phyloP scores from a whole-genome alignment of 345 rosid genomes.

The Raphanus sativus region DNA sequence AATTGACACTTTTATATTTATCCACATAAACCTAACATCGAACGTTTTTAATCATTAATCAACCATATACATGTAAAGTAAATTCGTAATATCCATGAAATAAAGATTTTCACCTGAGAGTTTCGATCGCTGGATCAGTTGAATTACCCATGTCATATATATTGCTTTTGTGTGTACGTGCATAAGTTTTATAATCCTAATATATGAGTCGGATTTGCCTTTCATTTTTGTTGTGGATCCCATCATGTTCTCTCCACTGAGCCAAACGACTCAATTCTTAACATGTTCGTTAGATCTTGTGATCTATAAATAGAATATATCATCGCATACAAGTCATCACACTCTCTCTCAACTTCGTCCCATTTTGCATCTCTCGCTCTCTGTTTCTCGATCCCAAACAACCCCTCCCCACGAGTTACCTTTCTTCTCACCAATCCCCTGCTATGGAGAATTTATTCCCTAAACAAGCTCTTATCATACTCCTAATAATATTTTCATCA shows the following conservation, averaged over 20 bases:
- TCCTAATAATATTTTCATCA: slow-evolving; percentile 32
- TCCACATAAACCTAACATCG: slow-evolving; percentile 10
- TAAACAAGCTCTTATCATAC: slow-evolving; percentile 28
- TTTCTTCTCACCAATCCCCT: neutral
- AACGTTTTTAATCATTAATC: neutral
- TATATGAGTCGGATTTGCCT: slow-evolving; percentile 6
- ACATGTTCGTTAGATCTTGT: neutral
- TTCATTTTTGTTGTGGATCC: slow-evolving; percentile 26
- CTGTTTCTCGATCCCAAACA: neutral
- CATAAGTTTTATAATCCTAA: slow-evolving; percentile 21
- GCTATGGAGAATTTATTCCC: slow-evolving; percentile 29
- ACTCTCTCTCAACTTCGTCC: slow-evolving; percentile 22
- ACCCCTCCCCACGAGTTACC: neutral
- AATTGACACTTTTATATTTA: slow-evolving; percentile 9
- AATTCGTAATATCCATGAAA: slow-evolving; percentile 19
- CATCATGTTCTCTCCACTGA: slow-evolving; percentile 37
- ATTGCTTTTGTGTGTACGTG: slow-evolving; percentile 1
- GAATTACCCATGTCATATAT: slow-evolving; percentile 14
- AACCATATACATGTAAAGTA: slow-evolving; percentile 10
- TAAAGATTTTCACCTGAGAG: slow-evolving; percentile 29
- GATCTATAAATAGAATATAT: slow-evolving; percentile 33
- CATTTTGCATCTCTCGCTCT: neutral
- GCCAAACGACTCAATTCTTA: slow-evolving; percentile 20
- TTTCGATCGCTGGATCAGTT: slow-evolving; percentile 8
- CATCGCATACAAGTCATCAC: slow-evolving; percentile 20